Evolutionary conservation across 805 yeast species (phyloP).

Genomic region (Clavispora asparagi): DNA sequence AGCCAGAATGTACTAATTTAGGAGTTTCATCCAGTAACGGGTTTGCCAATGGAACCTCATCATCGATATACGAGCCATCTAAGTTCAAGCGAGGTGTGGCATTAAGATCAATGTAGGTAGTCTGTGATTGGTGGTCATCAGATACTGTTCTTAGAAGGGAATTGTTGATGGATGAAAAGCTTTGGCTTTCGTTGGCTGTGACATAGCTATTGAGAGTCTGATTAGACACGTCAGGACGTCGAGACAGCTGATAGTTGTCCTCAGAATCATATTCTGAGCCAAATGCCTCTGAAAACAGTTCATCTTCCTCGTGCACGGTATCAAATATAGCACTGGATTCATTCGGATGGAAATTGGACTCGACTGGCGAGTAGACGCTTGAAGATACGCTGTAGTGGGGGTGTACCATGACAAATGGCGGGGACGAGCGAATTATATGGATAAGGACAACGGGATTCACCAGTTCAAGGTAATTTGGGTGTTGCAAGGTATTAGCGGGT

Average conservation of each 20-base stretch:
- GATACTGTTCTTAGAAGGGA: constrained; percentile 23
- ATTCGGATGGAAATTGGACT: constrained; percentile 14
- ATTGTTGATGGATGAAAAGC: constrained; percentile 31
- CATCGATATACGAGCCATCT: constrained; percentile 3
- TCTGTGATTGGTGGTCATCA: background rate
- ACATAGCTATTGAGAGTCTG: constrained; percentile 24
- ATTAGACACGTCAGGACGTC: constrained; percentile 11
- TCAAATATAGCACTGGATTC: constrained; percentile 6
- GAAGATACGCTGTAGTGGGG: constrained; percentile 30
- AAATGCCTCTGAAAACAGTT: constrained; percentile 10
- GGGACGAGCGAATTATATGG: background rate
- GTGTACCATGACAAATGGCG: constrained; percentile 3
- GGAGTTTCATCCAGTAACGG: background rate
- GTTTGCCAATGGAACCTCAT: background rate
- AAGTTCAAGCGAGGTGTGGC: constrained; percentile 26
- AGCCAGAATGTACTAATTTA: constrained; percentile 1
- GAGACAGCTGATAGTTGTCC: background rate
- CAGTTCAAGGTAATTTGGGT: no score
- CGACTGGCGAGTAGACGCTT: constrained; percentile 30
- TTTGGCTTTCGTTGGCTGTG: constrained; percentile 25
- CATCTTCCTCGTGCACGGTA: constrained; percentile 14
- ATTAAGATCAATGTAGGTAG: constrained; percentile 17
- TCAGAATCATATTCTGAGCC: constrained; percentile 6
- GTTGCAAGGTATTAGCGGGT: background rate
- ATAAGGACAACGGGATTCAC: background rate